phyloP scores from a whole-genome alignment of 2,329 filamentous ascomycete genomes.

The Botrytis fragariae region DNA sequence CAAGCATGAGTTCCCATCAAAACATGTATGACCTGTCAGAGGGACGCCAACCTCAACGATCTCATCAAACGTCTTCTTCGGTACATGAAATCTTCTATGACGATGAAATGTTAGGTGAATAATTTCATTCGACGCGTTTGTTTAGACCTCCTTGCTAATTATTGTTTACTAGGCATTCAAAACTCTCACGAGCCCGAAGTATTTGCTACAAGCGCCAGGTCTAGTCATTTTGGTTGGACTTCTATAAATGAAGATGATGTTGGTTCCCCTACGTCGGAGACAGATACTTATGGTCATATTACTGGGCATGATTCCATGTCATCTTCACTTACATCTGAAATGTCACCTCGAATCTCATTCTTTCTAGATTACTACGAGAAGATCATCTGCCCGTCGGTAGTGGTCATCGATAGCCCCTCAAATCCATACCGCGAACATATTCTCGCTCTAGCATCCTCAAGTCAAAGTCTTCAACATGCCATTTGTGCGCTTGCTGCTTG shows the following conservation, averaged over 20 bases:
- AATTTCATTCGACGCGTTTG: conserved; percentile 21
- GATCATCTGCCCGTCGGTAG: conserved; percentile 86
- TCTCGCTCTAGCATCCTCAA: conserved; percentile 71
- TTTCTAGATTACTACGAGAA: conserved; percentile 93
- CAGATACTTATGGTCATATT: conserved; percentile 35
- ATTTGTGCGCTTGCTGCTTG: conserved; percentile 87
- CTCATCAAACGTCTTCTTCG: conserved; percentile 34
- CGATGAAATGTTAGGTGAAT: conserved; percentile 42
- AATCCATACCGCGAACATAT: conserved; percentile 88
- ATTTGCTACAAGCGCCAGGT: conserved; percentile 37
- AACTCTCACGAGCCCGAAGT: conserved; percentile 33
- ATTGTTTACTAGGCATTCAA: conserved; percentile 27
- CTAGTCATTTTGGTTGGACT: conserved; percentile 38
- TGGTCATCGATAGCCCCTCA: conserved; percentile 80
- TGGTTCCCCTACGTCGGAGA: conserved; percentile 33
- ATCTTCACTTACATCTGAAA: conserved; percentile 53
- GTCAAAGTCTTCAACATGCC: conserved; percentile 84
- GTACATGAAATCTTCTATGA: conserved; percentile 39
- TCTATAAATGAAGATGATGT: conserved; percentile 38
- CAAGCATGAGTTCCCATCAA: conserved; percentile 58
- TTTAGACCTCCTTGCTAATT: conserved; percentile 18
- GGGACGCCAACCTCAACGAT: conserved; percentile 33
- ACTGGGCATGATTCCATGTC: conserved; percentile 47
- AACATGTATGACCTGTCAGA: conserved; percentile 52
- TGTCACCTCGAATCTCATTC: conserved; percentile 77